Percentiles rank a stretch among this genome's conserved stretches.
Conservation (phyloP, 352 stramenopile species). For the Phytophthora ramorum region DNA sequence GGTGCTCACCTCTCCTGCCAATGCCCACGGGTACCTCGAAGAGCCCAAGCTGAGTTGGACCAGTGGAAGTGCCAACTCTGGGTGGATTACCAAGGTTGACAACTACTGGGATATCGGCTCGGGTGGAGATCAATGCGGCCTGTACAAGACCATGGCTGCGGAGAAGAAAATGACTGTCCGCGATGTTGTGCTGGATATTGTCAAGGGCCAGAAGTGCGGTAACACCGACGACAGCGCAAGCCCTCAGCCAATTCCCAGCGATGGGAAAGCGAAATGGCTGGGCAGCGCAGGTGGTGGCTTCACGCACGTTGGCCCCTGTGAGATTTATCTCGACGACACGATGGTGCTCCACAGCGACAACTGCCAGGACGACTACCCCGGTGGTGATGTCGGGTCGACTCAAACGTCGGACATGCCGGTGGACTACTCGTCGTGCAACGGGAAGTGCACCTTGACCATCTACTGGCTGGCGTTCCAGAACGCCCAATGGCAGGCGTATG, state of each 20-base stretch:
- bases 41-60: slow-evolving; percentile 19
- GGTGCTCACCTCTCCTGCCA: neutral
- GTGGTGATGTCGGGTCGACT: too few relatives aligned
- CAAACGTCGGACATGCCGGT: too few relatives aligned
- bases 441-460: too few relatives aligned
- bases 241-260: slow-evolving; percentile 32
- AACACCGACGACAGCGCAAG: slow-evolving; percentile 23
- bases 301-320: neutral
- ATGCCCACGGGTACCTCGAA: slow-evolving; percentile 29
- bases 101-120: slow-evolving; percentile 33
- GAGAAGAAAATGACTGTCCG: slow-evolving; percentile 28
- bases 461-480: too few relatives aligned
- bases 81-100: slow-evolving; percentile 16
- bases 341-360: neutral
- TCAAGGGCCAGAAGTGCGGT: slow-evolving; percentile 32
- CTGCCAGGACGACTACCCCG: too few relatives aligned
- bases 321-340: neutral
- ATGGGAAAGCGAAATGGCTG: slow-evolving; percentile 32
- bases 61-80: slow-evolving; percentile 7
- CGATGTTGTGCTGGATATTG: slow-evolving; percentile 34
- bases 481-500: too few relatives aligned
- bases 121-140: neutral
- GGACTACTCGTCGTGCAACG: too few relatives aligned
- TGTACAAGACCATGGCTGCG: slow-evolving; percentile 23
- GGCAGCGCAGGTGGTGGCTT: slow-evolving; percentile 35